Base-by-base conservation (phyloP, 73 alveolate species). In the Durusdinium trenchii region DNA sequence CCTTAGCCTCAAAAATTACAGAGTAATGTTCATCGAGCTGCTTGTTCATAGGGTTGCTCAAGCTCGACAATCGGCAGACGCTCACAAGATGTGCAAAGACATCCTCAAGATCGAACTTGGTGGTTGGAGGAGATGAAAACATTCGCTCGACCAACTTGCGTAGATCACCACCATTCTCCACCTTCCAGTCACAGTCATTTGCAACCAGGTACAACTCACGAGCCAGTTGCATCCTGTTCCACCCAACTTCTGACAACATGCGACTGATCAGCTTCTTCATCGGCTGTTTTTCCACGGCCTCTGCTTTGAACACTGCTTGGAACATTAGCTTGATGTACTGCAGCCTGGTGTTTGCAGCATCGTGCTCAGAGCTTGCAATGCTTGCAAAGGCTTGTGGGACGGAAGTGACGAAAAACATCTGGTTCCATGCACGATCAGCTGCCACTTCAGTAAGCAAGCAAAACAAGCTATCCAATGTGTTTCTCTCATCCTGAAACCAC, bases 61-160 rank as follows among this genome's bases (percentile, higher is more conserved):
- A 75, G 6, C n/a, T 48, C 38, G 75, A 7, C 46, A 32, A 14
- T 14, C 73, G 54, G 93, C 52, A 35, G 16, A 83, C 76, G 42
- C 50, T 23, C 0, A 47, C 75, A 6, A 83, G 50, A 48, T 83
- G 93, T 26, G 93, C 93, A n/a, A 83, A 83, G n/a, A 50, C 36
- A n/a, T 83, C 93, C 50, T 83, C 93, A 45, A 83, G 75, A 4
- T 83, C 93, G 26, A 32, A 46, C 38, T 83, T 83, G 30, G 93
- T 83, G 36, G 47, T 47, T 28, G 75, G 47, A 0, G 93, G 93
- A 28, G 52, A 50, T 9, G 50, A 3, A 30, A 3, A 47, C 67
- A 79, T 7, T 61, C 28, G 28, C 64, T 23, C 28, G 1, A 64
- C 90, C 38, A 35, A 48, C 28, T 6, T 16, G 20, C 61, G n/a